Evolutionary conservation across 1,284 basidiomycete species (phyloP), one percentile per base, ranked within the genome.

Genomic region (Pseudozyma pruni): DNA sequence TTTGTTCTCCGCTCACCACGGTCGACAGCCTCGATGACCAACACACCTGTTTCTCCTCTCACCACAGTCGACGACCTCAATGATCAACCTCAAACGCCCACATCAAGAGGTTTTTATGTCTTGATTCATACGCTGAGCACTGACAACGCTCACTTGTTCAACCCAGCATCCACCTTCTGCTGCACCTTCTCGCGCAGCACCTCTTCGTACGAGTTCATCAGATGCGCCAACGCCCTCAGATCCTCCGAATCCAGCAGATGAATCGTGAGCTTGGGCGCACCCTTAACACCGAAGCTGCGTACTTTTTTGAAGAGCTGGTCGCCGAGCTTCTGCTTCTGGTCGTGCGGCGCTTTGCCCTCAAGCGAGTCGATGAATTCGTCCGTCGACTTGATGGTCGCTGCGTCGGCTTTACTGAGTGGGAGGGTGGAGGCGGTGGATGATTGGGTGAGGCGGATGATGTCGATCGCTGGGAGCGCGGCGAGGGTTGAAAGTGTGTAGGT

Each of bases 161-260:
- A 32, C 4, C 58, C 69, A n/a, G 58, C 69, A 8, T 51, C 62
- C 14, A 66, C 62, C 43, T 61, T 60, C 11, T 54, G 53, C 31
- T 48, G 23, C 6, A 81, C 72, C 60, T 83, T 84, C 81, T 91
- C 90, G 83, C 89, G 91, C 61, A 94, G 84, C 2, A 92, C 86
- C 2, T 87, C 85, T 8, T 91, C 90, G 80, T 92, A 93, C 78
- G 90, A 90, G 81, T 92, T 91, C 90, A 92, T 91, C 49, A 94
- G 85, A 79, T 93, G 90, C 9, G 91, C 90, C 35, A 94, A 86
- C 1, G 91, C 85, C 31, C 90, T 87, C 22, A 94, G 85, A 76
- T 94, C 92, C 58, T 93, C 92, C 71, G 89, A 86, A 74, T 94
- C 91, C 54, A 94, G 84, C 10, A 94, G 86, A 1, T 87, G 85